A percentile compares a stretch with the other conserved stretches of the same genome.
Evolutionary conservation across 805 yeast genomes (phyloP).

Genomic region (Teunomyces panamensis): DNA sequence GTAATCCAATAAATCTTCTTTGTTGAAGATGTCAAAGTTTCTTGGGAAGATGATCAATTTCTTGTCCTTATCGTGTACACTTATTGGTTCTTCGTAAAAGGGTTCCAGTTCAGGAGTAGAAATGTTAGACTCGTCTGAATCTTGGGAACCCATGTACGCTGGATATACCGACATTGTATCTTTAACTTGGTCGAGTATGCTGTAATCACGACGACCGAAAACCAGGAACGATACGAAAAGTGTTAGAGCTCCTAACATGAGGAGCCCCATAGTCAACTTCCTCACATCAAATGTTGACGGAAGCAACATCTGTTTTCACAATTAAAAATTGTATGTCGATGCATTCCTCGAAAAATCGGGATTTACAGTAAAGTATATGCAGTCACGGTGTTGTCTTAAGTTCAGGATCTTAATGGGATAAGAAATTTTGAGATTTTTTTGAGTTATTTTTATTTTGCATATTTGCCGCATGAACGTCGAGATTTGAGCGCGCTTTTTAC

Average conservation of each 20-base stretch:
- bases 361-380: too few species aligned
- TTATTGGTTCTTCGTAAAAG: neutral
- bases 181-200: neutral
- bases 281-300: conserved; percentile 1
- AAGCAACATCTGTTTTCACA: neutral
- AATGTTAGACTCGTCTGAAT: neutral
- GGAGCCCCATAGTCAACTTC: neutral
- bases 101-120: neutral
- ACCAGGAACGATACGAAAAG: neutral
- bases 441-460: too few species aligned
- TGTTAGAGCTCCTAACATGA: neutral
- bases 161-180: neutral
- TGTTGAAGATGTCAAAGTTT: neutral
- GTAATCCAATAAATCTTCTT: neutral
- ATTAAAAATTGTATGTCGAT: too few species aligned
- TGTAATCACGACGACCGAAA: neutral
- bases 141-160: neutral
- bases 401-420: too few species aligned
- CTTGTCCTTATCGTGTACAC: conserved; percentile 1
- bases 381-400: too few species aligned
- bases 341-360: too few species aligned
- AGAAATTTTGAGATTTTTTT: too few species aligned
- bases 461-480: too few species aligned
- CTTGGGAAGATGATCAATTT: conserved; percentile 3
- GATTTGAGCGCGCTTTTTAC: neutral